Conservation (phyloP, 2,329 filamentous ascomycete genomes). For the Calonectria montana region DNA sequence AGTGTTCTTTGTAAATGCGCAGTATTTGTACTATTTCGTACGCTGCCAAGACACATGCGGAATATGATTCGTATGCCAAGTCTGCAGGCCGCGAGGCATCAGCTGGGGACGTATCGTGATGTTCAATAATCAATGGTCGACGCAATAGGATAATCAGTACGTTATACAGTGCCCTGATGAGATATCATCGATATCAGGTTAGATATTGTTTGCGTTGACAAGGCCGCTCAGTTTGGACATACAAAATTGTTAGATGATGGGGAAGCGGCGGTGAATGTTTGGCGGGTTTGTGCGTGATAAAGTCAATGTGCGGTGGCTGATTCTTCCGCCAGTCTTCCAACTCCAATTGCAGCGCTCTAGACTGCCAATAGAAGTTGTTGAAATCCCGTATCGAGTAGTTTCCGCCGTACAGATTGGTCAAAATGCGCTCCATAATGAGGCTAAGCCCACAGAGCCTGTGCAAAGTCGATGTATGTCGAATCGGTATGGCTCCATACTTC, state of each 20-base stretch:
- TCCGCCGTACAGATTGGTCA: constrained; percentile 3
- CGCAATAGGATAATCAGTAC: constrained; percentile 65
- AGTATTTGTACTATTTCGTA: neutral
- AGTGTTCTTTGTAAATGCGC: neutral
- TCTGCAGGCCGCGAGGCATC: neutral
- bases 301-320: constrained; percentile 3
- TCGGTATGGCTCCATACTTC: constrained; percentile 37
- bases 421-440: constrained; percentile 45
- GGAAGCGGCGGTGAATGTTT: neutral
- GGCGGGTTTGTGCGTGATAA: constrained; percentile 40
- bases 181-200: neutral
- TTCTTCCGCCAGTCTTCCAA: neutral
- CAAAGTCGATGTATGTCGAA: constrained; percentile 58
- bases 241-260: neutral
- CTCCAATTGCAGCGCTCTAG: neutral
- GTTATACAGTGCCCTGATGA: constrained; percentile 57
- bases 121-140: constrained; percentile 62
- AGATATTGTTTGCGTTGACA: too few relatives aligned
- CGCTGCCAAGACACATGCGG: neutral
- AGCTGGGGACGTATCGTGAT: neutral
- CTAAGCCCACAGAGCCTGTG: constrained; percentile 56
- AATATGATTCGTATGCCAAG: constrained; percentile 1
- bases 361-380: neutral
- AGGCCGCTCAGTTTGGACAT: neutral
- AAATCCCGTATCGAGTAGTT: neutral